Percentiles rank a stretch among this genome's conserved stretches.
Conservation (phyloP, 163 green algal genomes). For the Prototheca wickerhamii region DNA sequence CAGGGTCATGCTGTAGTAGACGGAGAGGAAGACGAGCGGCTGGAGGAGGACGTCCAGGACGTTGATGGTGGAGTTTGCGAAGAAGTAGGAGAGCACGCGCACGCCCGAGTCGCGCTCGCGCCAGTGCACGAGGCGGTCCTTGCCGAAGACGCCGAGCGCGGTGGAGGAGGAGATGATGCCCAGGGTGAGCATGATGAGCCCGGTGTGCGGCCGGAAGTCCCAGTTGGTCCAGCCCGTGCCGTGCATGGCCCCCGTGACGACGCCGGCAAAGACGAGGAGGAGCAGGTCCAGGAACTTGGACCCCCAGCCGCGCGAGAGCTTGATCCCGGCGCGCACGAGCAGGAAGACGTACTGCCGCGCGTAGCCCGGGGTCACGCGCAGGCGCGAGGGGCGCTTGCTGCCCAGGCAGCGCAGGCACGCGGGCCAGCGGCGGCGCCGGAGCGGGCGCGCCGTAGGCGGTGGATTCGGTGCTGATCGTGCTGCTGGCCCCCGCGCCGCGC, state of each 20-base stretch:
- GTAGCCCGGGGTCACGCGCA: conserved; percentile 28
- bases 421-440: background rate
- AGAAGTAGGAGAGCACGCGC: conserved; percentile 40
- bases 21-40: conserved; percentile 48
- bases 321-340: conserved; percentile 31
- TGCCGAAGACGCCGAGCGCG: conserved; percentile 52
- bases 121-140: conserved; percentile 40
- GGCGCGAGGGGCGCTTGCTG: conserved; percentile 3
- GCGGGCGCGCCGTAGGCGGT: too few species aligned
- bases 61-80: conserved; percentile 42
- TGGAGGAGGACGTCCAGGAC: conserved; percentile 47
- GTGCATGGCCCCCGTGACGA: conserved; percentile 36
- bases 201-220: conserved; percentile 36
- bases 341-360: conserved; percentile 34
- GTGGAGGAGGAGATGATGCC: conserved; percentile 48
- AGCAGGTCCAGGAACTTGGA: conserved; percentile 40
- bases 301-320: conserved; percentile 35
- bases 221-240: conserved; percentile 28
- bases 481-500: too few species aligned
- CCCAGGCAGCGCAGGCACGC: conserved; percentile 9
- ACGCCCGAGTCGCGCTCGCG: conserved; percentile 44
- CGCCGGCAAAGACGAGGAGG: conserved; percentile 31
- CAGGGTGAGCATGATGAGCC: conserved; percentile 58
- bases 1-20: conserved; percentile 65
- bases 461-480: too few species aligned